Percentiles rank a stretch among this genome's conserved stretches.
phyloP scores from a whole-genome alignment of 2,329 filamentous ascomycete genomes.

The Penicillium verrucosum region DNA sequence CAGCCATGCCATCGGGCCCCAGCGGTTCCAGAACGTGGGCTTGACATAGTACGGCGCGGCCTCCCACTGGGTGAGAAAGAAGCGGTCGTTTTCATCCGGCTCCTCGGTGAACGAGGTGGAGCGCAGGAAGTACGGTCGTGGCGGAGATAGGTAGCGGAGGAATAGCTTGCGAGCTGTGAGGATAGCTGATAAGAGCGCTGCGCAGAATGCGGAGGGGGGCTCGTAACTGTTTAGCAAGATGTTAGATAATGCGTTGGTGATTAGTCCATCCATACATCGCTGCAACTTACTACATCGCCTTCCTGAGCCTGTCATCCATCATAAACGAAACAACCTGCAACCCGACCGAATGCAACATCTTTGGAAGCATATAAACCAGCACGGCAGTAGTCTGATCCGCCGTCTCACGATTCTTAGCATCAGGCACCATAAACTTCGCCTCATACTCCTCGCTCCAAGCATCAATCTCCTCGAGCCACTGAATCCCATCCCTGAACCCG shows the following conservation, averaged over 20 bases:
- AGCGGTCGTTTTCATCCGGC: constrained; percentile 54
- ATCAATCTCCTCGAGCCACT: constrained; percentile 52
- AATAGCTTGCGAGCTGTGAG: constrained; percentile 54
- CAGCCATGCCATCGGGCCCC: constrained; percentile 56
- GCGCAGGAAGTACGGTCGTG: constrained; percentile 49
- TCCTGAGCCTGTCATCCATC: constrained; percentile 62
- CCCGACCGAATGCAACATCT: constrained; percentile 46
- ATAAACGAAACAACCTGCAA: constrained; percentile 55
- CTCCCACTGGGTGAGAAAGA: constrained; percentile 53
- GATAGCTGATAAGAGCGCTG: constrained; percentile 44
- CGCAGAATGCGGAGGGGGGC: constrained; percentile 35
- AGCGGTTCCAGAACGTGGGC: constrained; percentile 60
- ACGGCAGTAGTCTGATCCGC: constrained; percentile 61
- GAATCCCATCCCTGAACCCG: constrained; percentile 50
- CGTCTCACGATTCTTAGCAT: constrained; percentile 48
- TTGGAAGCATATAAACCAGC: constrained; percentile 56
- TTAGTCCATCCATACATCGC: background rate
- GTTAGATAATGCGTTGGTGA: background rate
- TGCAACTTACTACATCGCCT: constrained; percentile 59
- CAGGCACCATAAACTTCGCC: constrained; percentile 55
- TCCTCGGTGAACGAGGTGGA: constrained; percentile 42
- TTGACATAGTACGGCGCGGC: constrained; percentile 65
- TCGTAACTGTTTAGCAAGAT: constrained; percentile 34
- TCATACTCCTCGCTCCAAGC: constrained; percentile 60
- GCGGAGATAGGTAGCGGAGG: constrained; percentile 59